Evolutionary conservation across 1,139 yeast genomes (phyloP), one percentile per base, ranked within the genome.

Genomic region (Yamadazyma atmosphaerica): DNA sequence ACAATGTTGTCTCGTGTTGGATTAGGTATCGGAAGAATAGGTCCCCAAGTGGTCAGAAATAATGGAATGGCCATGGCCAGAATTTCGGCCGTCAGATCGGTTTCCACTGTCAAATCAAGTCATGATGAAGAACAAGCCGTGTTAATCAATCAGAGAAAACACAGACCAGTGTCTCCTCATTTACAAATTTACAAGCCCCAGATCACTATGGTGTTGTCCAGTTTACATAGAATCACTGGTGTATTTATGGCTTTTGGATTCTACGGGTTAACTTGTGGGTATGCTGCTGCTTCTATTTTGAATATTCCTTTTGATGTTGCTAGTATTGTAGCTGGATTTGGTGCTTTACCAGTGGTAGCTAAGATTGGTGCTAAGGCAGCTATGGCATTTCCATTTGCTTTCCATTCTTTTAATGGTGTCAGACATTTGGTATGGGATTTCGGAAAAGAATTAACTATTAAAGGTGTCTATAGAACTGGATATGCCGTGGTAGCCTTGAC

Each of bases 351-450:
- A 30, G 58, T 77, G 18, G 70, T 70, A 43, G 70, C 73, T 34
- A 86, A 89, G 67, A 54, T 79, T 44, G 72, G 74, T 28, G 65
- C 79, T 43, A 92, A 92, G 72, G 82, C 84, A 36, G 55, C 78
- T 29, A 79, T 84, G 55, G 81, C 95, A 4, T 77, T 79, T 68
- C 92, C 97, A 50, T 89, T 92, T 64, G 86, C 86, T 33, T 89
- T 77, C 83, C 98, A 92, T 65, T 60, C 76, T 36, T 78, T 74
- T 61, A 89, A 90, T 63, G 97, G 98, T 54, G 47, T 90, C 46
- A 86, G 98, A 77, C 98, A 92, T 64, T 71, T 90, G 67, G 58
- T 87, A 42, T 92, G 98, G 98, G 98, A 92, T 63, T 62, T 81
- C 40, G 95, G 95, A 58, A 73, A 69, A 52, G 87, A 84, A 63